Conservation (phyloP, 306 rosid genomes). For the Prunus dulcis region DNA sequence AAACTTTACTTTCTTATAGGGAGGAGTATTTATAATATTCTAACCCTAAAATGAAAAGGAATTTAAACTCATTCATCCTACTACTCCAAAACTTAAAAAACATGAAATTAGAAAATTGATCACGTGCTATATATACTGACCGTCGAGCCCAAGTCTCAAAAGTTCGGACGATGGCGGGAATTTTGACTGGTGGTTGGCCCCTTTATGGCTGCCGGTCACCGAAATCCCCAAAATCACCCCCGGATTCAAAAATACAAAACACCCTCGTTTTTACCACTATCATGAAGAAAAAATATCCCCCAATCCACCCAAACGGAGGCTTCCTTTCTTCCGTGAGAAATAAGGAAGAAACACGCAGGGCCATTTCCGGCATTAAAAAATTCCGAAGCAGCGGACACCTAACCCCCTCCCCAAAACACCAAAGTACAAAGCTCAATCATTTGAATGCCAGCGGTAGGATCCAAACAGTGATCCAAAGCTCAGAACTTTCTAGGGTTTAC, state of each 20-base stretch:
- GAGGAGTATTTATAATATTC: no score
- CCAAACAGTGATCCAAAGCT: not conserved
- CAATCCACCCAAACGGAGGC: not conserved
- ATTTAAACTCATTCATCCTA: no score
- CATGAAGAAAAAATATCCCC: not conserved
- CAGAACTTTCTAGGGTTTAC: not conserved
- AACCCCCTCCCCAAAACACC: no score
- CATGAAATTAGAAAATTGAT: no score
- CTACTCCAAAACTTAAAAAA: no score
- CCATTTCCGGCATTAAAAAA: constrained; percentile 7
- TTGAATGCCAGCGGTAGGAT: not conserved
- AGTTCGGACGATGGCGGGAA: not conserved
- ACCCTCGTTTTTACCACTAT: not conserved
- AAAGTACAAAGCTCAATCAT: not conserved
- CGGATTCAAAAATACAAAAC: not conserved
- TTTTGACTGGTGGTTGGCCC: not conserved
- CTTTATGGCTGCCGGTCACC: not conserved
- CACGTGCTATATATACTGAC: no score
- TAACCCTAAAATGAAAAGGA: no score
- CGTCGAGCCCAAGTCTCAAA: not conserved
- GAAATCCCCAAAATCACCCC: not conserved
- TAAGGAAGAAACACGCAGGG: not conserved
- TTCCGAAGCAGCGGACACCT: not conserved
- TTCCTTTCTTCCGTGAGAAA: not conserved
- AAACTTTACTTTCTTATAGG: no score